These are phyloP conservation scores for Aureobasidium sp. DNA, from an alignment of 2,329 filamentous ascomycete species.

Conservation along the genomic window DNA sequence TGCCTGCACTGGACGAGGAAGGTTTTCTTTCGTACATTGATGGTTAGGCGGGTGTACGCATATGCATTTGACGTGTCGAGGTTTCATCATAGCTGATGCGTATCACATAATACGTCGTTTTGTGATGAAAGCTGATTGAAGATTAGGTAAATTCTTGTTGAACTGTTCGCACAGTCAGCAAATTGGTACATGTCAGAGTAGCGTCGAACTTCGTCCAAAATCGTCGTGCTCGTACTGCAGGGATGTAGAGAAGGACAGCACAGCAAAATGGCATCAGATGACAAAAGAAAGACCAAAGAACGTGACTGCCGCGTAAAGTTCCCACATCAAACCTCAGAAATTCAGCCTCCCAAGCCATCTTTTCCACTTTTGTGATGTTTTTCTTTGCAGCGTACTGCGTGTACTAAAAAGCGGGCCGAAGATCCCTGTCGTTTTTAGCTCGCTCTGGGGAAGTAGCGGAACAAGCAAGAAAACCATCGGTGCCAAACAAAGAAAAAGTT, in stretches of 20 bases:
- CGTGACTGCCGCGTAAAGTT: conserved; percentile 10
- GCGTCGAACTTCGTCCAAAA: not conserved
- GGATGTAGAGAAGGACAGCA: not conserved
- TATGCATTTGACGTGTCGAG: conserved; percentile 6
- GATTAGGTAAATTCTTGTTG: not conserved
- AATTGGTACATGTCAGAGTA: not conserved
- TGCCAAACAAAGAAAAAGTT: conserved; percentile 1
- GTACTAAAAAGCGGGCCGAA: conserved; percentile 9
- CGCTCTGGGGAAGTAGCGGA: conserved; percentile 11
- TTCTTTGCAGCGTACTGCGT: not conserved
- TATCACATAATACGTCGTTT: conserved; percentile 2
- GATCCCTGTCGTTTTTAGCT: conserved; percentile 10
- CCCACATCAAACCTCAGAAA: not conserved
- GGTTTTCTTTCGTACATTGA: not conserved
- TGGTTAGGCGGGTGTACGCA: not conserved
- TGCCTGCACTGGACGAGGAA: not conserved
- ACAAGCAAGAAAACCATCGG: conserved; percentile 7
- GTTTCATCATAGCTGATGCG: conserved; percentile 9
- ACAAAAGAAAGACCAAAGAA: conserved; percentile 7
- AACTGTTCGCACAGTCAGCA: not conserved
- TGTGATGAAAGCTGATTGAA: not conserved
- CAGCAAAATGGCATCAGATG: not conserved
- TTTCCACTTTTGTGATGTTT: not conserved
- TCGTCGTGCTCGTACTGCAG: not conserved
- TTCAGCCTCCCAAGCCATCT: conserved; percentile 6